Evolutionary conservation across 1,139 yeast genomes (phyloP).

Genomic region (Yamadazyma epiphylla): DNA sequence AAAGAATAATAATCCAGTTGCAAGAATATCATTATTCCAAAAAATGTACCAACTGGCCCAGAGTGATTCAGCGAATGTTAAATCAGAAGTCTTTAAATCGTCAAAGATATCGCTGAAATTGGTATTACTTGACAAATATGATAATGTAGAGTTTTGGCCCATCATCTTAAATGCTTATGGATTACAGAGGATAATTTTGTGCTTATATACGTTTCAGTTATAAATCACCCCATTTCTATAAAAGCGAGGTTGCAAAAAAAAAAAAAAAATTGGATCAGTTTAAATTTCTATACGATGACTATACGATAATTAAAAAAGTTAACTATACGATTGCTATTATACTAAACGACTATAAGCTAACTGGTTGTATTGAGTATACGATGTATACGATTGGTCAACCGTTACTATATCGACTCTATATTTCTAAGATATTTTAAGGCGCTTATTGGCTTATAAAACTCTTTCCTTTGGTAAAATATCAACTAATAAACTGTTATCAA

Average conservation of each 20-base stretch:
- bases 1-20: slow-evolving; percentile 79
- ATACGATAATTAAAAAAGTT: slow-evolving; percentile 1
- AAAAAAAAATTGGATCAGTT: too few species aligned
- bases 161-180: slow-evolving; percentile 2
- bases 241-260: too few species aligned
- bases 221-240: background rate
- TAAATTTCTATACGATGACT: background rate
- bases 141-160: slow-evolving; percentile 10
- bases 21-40: slow-evolving; percentile 71
- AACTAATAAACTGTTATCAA: slow-evolving; percentile 58
- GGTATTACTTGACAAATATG: slow-evolving; percentile 6
- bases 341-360: too few species aligned
- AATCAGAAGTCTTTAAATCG: slow-evolving; percentile 8
- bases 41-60: slow-evolving; percentile 82
- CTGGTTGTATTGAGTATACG: too few species aligned
- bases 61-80: slow-evolving; percentile 40
- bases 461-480: slow-evolving; percentile 85
- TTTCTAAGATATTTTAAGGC: too few species aligned
- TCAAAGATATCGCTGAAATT: slow-evolving; percentile 4
- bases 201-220: background rate
- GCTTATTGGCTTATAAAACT: slow-evolving; percentile 44
- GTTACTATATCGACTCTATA: too few species aligned
- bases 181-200: background rate
- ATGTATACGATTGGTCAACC: too few species aligned
- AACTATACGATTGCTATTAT: background rate